These are phyloP conservation scores for Moesziomyces parantarcticus DNA, from an alignment of 1,284 basidiomycete genomes.

Conservation along the genomic window DNA sequence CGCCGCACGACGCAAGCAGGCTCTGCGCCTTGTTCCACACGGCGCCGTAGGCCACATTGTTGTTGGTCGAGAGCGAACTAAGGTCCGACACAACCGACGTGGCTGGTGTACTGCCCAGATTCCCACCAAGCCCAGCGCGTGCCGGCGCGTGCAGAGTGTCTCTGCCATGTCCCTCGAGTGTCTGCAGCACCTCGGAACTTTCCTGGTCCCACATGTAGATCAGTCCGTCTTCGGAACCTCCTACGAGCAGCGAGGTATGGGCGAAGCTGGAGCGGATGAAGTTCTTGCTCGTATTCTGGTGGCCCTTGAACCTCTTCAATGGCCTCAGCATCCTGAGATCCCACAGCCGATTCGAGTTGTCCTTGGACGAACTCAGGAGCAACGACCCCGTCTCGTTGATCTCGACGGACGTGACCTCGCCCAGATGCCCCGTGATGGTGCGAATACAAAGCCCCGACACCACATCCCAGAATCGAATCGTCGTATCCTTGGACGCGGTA, in stretches of 20 bases:
- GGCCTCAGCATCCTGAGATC: slow-evolving; percentile 63
- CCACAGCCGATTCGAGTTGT: slow-evolving; percentile 69
- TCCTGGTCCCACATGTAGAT: slow-evolving; percentile 68
- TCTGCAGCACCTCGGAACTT: slow-evolving; percentile 63
- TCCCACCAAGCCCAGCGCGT: not conserved
- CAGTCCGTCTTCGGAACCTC: slow-evolving; percentile 69
- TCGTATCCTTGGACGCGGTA: slow-evolving; percentile 70
- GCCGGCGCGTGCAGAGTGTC: slow-evolving; percentile 20
- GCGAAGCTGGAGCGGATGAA: slow-evolving; percentile 70
- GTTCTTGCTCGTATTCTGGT: slow-evolving; percentile 72
- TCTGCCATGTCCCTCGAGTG: slow-evolving; percentile 62
- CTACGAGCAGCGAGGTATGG: slow-evolving; percentile 68
- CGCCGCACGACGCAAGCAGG: slow-evolving; percentile 69
- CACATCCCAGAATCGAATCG: slow-evolving; percentile 71
- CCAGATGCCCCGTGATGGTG: slow-evolving; percentile 70
- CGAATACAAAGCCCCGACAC: slow-evolving; percentile 70
- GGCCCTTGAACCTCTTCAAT: slow-evolving; percentile 70
- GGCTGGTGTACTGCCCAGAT: not conserved
- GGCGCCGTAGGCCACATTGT: slow-evolving; percentile 69
- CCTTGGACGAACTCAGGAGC: slow-evolving; percentile 70
- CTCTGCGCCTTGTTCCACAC: slow-evolving; percentile 69
- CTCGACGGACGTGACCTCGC: slow-evolving; percentile 71
- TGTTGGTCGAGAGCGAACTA: slow-evolving; percentile 40
- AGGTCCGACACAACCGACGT: slow-evolving; percentile 26
- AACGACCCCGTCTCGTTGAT: slow-evolving; percentile 70